A percentile compares a stretch with the other conserved stretches of the same genome.
phyloP scores from a whole-genome alignment of 768 basidiomycete species.

The Pleurotus ostreatus region DNA sequence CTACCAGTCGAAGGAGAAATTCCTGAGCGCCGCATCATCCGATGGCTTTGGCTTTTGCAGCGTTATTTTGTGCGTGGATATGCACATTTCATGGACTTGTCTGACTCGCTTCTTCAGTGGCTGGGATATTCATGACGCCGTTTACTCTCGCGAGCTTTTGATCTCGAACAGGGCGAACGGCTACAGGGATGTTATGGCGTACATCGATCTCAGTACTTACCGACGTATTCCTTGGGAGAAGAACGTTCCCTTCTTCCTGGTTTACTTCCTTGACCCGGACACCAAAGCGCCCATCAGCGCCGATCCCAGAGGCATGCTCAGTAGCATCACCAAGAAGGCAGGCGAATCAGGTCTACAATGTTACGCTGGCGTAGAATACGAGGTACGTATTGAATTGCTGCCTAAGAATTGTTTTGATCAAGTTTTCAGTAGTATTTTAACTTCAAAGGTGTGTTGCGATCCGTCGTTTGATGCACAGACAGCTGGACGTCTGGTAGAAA shows the following conservation, averaged over 20 bases:
- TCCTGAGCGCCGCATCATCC: slow-evolving; percentile 72
- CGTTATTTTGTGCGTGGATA: slow-evolving; percentile 72
- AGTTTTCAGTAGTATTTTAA: slow-evolving; percentile 66
- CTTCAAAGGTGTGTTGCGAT: slow-evolving; percentile 62
- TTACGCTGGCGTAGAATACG: slow-evolving; percentile 89
- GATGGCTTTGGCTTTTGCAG: slow-evolving; percentile 93
- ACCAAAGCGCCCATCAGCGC: slow-evolving; percentile 72
- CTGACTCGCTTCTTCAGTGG: slow-evolving; percentile 40
- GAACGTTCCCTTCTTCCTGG: slow-evolving; percentile 88
- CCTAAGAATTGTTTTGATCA: slow-evolving; percentile 9
- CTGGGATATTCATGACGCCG: slow-evolving; percentile 89
- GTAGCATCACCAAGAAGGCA: slow-evolving; percentile 49
- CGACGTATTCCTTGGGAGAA: slow-evolving; percentile 91
- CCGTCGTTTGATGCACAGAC: background rate
- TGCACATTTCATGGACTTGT: background rate
- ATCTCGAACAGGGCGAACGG: slow-evolving; percentile 93
- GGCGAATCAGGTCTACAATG: slow-evolving; percentile 52
- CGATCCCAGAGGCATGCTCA: slow-evolving; percentile 84
- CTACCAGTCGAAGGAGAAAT: slow-evolving; percentile 83
- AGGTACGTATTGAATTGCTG: slow-evolving; percentile 45
- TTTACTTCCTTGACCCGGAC: slow-evolving; percentile 87
- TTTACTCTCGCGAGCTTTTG: slow-evolving; percentile 80
- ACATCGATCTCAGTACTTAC: slow-evolving; percentile 82
- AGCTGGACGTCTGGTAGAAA: slow-evolving; percentile 49
- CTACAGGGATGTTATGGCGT: slow-evolving; percentile 83